Conservation (phyloP, 306 rosid species). For the Lotus japonicus region DNA sequence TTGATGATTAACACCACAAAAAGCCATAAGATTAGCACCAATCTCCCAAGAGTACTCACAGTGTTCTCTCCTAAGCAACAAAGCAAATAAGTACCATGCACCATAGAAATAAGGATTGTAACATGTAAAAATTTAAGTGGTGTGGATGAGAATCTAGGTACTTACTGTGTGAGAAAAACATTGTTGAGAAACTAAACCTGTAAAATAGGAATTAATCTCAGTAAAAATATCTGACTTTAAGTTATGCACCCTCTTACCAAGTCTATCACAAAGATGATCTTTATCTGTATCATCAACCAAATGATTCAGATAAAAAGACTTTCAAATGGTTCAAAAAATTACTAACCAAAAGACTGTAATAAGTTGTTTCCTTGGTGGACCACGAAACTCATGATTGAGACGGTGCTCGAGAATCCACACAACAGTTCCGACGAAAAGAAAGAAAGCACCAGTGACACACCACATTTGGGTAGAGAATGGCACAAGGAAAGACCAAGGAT, state of each 20-base stretch:
- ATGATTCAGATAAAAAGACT: background rate
- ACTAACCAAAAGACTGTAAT: constrained; percentile 78
- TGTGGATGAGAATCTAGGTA: constrained; percentile 1
- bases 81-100: constrained; percentile 8
- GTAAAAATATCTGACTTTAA: background rate
- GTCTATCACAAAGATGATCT: background rate
- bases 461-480: constrained; percentile 75
- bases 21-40: constrained; percentile 81
- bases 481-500: constrained; percentile 78
- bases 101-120: background rate
- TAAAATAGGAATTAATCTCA: constrained; percentile 30
- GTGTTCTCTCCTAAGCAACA: constrained; percentile 64
- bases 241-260: background rate
- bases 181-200: constrained; percentile 93
- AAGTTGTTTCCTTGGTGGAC: constrained; percentile 71
- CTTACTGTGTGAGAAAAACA: constrained; percentile 89
- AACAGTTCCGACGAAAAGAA: constrained; percentile 69
- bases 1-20: constrained; percentile 85
- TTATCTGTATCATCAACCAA: background rate
- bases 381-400: constrained; percentile 69
- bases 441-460: constrained; percentile 63
- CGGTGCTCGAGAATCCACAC: constrained; percentile 98
- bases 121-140: background rate
- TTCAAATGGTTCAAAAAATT: background rate
- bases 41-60: constrained; percentile 64